phyloP scores from a whole-genome alignment of 1,284 basidiomycete species.

The Grifola frondosa region DNA sequence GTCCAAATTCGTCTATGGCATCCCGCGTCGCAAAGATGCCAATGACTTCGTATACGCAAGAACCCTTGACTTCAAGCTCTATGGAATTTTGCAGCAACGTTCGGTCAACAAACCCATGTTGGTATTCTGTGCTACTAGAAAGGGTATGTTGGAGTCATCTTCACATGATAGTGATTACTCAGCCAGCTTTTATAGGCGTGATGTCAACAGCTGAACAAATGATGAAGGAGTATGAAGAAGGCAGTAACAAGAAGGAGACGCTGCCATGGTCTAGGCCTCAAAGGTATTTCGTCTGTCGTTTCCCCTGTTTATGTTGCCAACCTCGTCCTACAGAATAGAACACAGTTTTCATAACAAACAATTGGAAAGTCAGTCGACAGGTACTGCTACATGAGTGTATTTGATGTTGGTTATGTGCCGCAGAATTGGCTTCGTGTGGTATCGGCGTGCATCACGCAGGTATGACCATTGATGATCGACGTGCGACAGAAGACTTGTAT shows the following conservation, averaged over 20 bases:
- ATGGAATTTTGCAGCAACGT: slow-evolving; percentile 66
- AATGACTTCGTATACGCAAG: slow-evolving; percentile 84
- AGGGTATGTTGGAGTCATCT: slow-evolving; percentile 53
- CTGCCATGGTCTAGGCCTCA: slow-evolving; percentile 66
- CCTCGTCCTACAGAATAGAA: slow-evolving; percentile 41
- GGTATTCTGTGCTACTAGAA: slow-evolving; percentile 85
- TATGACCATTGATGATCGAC: slow-evolving; percentile 70
- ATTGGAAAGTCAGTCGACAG: slow-evolving; percentile 47
- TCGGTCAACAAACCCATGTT: slow-evolving; percentile 77
- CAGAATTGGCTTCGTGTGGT: slow-evolving; percentile 62
- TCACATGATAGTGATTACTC: neutral
- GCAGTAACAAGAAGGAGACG: slow-evolving; percentile 44
- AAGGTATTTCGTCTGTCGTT: slow-evolving; percentile 37
- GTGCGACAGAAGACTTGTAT: slow-evolving; percentile 70
- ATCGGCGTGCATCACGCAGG: slow-evolving; percentile 90
- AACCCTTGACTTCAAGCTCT: slow-evolving; percentile 76
- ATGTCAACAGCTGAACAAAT: slow-evolving; percentile 73
- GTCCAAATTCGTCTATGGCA: slow-evolving; percentile 66
- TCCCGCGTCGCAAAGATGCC: slow-evolving; percentile 53
- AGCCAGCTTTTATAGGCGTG: slow-evolving; percentile 48
- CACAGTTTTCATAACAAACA: slow-evolving; percentile 61
- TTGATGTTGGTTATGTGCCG: neutral
- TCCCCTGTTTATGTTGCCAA: neutral
- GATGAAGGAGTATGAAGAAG: slow-evolving; percentile 66
- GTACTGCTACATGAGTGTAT: neutral